Percentiles rank a stretch among this genome's conserved stretches.
These are phyloP conservation scores for Dothiorella sarmentorum DNA, from an alignment of 2,329 filamentous ascomycete genomes.

Conservation along the genomic window DNA sequence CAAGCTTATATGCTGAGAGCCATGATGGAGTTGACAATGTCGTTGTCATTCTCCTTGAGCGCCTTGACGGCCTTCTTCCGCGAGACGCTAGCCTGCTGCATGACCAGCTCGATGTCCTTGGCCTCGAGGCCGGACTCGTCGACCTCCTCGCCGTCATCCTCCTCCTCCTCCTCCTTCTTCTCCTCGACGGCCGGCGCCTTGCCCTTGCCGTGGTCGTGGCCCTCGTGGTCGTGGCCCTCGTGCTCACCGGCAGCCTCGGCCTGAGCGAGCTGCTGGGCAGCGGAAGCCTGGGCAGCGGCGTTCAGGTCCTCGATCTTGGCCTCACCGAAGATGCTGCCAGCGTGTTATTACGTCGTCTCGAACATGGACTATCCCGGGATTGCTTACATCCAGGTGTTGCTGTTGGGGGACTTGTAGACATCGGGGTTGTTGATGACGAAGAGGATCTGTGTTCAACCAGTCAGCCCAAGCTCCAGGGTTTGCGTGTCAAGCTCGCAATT, in stretches of 20 bases:
- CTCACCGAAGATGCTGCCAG: slow-evolving; percentile 89
- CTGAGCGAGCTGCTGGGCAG: slow-evolving; percentile 89
- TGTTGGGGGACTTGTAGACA: slow-evolving; percentile 98
- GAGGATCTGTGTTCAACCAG: slow-evolving; percentile 65
- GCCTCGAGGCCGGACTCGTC: slow-evolving; percentile 92
- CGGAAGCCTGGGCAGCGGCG: slow-evolving; percentile 93
- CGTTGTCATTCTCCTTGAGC: slow-evolving; percentile 97
- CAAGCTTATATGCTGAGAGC: slow-evolving; percentile 61
- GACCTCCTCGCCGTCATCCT: slow-evolving; percentile 93
- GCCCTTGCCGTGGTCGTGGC: slow-evolving; percentile 59
- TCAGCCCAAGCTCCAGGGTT: slow-evolving; percentile 1
- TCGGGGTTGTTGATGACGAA: slow-evolving; percentile 99
- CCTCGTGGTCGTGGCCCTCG: slow-evolving; percentile 59
- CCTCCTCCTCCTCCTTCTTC: slow-evolving; percentile 70
- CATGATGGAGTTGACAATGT: slow-evolving; percentile 99
- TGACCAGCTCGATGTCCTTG: slow-evolving; percentile 99
- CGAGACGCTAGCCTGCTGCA: slow-evolving; percentile 95
- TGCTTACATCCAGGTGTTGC: slow-evolving; percentile 98
- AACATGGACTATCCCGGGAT: slow-evolving; percentile 1
- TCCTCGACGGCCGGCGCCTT: slow-evolving; percentile 55
- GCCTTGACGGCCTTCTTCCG: slow-evolving; percentile 99
- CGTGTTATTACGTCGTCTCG: slow-evolving; percentile 24
- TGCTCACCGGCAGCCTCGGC: slow-evolving; percentile 63
- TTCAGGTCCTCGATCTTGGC: slow-evolving; percentile 99
- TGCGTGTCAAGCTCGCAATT: not conserved